Evolutionary conservation across 2,329 filamentous ascomycete species (phyloP), one percentile per base, ranked within the genome.

Genomic region (Amauroascus niger): DNA sequence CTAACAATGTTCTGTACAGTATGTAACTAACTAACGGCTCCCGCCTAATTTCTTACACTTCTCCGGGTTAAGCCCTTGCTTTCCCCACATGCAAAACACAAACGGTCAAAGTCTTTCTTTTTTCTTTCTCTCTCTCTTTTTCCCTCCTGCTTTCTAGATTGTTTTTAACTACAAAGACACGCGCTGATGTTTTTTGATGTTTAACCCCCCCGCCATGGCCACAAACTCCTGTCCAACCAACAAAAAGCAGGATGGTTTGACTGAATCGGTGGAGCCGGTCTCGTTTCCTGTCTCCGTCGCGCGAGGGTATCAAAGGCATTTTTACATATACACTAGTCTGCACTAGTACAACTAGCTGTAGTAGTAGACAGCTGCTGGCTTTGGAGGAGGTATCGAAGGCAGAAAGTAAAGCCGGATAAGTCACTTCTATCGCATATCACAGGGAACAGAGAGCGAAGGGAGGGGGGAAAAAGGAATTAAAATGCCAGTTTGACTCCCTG

Each of bases 61-160:
- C 33, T 30, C 22, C 47, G 33, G 47, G 47, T 40, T 49, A 39
- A 40, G 47, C 33, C 47, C 47, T 49, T 22, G 8, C 32, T 26
- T n/a, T 16, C 33, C 33, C 47, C 47, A 49, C 47, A 49, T 49
- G 33, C 22, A 39, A 24, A 49, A 39, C 33, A 49, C 47, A 49
- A 6, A 28, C 1, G 46, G 6, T 16, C 14, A 22, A n/a, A n/a
- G n/a, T n/a, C n/a, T 35, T 22, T 22, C 32, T 35, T 3, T 20
- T 40, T 40, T 6, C n/a, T 20, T 20, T 40, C 37, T 6, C 5
- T 40, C n/a, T 20, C 18, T 2, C 16, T 24, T 13, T 7, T 24
- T 41, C 33, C 33, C 33, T 35, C n/a, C 33, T 35, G 33, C 4
- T 14, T 11, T 35, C 33, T 35, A 14, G 8, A n/a, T 9, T n/a